phyloP scores from a whole-genome alignment of 805 yeast genomes.

The Yarrowia hollandica region DNA sequence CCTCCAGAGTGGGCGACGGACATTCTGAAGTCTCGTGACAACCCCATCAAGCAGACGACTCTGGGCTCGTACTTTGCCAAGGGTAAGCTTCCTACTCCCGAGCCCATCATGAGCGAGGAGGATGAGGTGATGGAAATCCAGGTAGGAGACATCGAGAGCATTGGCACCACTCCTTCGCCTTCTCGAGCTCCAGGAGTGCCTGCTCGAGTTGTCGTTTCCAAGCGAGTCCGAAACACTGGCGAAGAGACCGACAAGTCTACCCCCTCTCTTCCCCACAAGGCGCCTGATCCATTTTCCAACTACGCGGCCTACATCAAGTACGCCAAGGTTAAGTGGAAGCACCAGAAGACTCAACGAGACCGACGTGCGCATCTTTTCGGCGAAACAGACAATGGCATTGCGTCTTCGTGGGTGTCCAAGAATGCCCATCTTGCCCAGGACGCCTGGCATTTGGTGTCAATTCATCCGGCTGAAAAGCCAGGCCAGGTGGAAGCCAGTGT shows the following conservation, averaged over 20 bases:
- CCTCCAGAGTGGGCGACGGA: conserved; percentile 92
- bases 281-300: conserved; percentile 42
- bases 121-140: conserved; percentile 28
- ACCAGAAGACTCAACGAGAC: conserved; percentile 68
- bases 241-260: background rate
- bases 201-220: background rate
- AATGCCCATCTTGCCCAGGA: conserved; percentile 76
- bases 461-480: conserved; percentile 48
- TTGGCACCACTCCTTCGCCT: conserved; percentile 44
- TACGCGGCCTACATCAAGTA: conserved; percentile 55
- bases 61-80: conserved; percentile 58
- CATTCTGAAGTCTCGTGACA: conserved; percentile 59
- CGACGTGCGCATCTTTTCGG: conserved; percentile 83
- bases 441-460: conserved; percentile 83
- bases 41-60: conserved; percentile 69
- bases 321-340: conserved; percentile 85
- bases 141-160: conserved; percentile 71
- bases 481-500: conserved; percentile 81
- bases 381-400: conserved; percentile 50
- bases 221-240: background rate
- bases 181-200: background rate
- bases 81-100: conserved; percentile 43
- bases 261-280: conserved; percentile 38
- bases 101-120: conserved; percentile 33
- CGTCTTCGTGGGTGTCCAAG: conserved; percentile 71